Evolutionary conservation across 2,329 filamentous ascomycete genomes (phyloP), one percentile per base, ranked within the genome.

Genomic region (Neobulgaria alba): DNA sequence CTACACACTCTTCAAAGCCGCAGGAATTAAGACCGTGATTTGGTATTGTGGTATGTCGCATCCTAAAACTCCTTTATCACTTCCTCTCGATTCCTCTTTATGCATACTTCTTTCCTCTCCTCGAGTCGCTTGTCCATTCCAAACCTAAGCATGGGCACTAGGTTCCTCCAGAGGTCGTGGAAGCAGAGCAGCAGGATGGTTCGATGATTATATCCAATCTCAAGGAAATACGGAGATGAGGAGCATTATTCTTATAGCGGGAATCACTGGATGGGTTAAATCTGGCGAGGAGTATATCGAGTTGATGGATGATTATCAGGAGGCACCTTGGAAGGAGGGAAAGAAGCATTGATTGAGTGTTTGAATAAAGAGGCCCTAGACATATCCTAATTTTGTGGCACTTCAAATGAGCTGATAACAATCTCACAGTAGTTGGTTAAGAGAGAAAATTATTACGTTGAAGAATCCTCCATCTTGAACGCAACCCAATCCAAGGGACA

Each of bases 11-110:
- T 69, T 67, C 57, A 67, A 66, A 47, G 63, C 68, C 41, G 72
- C 71, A 2, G 65, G 64, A 1, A 61, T 73, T 16, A 63, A 63
- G 36, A 64, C 59, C 31, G 59, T 75, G 17, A 67, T 77, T 23
- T 75, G 73, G 50, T 76, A 76, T 57, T 77, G 72, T 50, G 71
- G 72, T 73, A 56, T 46, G 61, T n/a, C n/a, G n/a, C n/a, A n/a
- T n/a, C n/a, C n/a, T n/a, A n/a, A n/a, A n/a, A n/a, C n/a, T n/a
- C n/a, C n/a, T n/a, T n/a, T n/a, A n/a, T n/a, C n/a, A n/a, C n/a
- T n/a, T n/a, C n/a, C n/a, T n/a, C n/a, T n/a, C n/a, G n/a, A n/a
- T n/a, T n/a, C n/a, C n/a, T n/a, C n/a, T n/a, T n/a, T n/a, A n/a
- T n/a, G n/a, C n/a, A n/a, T n/a, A n/a, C n/a, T 49, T n/a, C 5